phyloP scores from a whole-genome alignment of 345 rosid genomes.

The Hibiscus syriacus region DNA sequence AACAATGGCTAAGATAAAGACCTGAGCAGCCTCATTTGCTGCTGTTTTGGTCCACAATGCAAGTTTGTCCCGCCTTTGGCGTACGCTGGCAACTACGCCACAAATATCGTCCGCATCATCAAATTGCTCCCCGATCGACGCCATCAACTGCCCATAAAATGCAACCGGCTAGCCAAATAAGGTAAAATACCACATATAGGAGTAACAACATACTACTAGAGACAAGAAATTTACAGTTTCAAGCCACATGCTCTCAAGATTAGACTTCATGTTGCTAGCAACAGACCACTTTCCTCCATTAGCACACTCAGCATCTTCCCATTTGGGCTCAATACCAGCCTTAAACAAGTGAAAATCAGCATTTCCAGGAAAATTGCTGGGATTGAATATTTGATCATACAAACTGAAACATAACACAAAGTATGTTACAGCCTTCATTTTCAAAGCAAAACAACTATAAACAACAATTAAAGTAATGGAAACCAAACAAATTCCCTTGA shows the following conservation, averaged over 20 bases:
- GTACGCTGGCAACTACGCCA: slow-evolving; percentile 88
- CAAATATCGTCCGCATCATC: slow-evolving; percentile 88
- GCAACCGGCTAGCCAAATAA: background rate
- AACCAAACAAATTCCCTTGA: background rate
- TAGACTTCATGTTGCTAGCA: slow-evolving; percentile 34
- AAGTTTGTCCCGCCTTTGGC: slow-evolving; percentile 72
- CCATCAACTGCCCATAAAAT: slow-evolving; percentile 61
- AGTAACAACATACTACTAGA: too few species aligned
- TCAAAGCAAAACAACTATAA: background rate
- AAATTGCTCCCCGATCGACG: slow-evolving; percentile 87
- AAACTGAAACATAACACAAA: slow-evolving; percentile 38
- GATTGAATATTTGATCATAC: slow-evolving; percentile 62
- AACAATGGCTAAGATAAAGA: slow-evolving; percentile 9
- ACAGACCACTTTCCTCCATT: slow-evolving; percentile 90
- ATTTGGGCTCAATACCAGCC: slow-evolving; percentile 87
- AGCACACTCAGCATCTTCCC: slow-evolving; percentile 97
- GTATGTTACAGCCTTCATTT: background rate
- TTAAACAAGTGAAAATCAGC: slow-evolving; percentile 83
- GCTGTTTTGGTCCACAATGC: slow-evolving; percentile 88
- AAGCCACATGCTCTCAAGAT: slow-evolving; percentile 69
- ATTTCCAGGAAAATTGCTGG: slow-evolving; percentile 38
- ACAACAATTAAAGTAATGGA: background rate
- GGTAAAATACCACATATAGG: background rate
- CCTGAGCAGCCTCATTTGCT: slow-evolving; percentile 92
- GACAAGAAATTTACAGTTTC: slow-evolving; percentile 50